phyloP scores from a whole-genome alignment of 176 grass and related monocot genomes.

The Calamus simplicifolius region DNA sequence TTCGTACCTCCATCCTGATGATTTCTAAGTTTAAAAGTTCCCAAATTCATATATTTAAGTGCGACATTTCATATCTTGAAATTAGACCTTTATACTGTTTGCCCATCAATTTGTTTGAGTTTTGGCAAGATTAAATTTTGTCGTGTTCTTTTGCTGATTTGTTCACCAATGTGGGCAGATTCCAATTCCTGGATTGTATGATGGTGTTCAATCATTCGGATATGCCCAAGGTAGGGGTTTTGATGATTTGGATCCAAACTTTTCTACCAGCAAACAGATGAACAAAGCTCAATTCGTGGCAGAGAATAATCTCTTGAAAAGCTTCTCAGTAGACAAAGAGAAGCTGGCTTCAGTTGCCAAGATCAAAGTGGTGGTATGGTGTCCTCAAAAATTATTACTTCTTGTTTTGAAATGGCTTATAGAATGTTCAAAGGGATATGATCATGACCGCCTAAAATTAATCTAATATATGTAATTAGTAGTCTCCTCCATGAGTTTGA shows the following conservation, averaged over 20 bases:
- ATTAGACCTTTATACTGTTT: not conserved
- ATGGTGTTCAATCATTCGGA: constrained; percentile 42
- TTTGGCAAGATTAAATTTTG: not conserved
- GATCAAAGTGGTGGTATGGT: constrained; percentile 99
- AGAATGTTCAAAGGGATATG: too few relatives aligned
- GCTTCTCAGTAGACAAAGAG: constrained; percentile 58
- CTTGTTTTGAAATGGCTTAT: not conserved
- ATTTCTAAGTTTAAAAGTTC: not conserved
- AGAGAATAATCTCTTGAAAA: constrained; percentile 49
- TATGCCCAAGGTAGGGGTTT: constrained; percentile 41
- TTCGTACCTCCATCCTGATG: not conserved
- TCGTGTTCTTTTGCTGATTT: not conserved
- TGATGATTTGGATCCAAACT: constrained; percentile 50
- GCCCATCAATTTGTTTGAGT: not conserved
- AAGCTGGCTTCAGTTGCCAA: constrained; percentile 72
- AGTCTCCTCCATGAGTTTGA: too few relatives aligned
- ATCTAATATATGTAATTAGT: too few relatives aligned
- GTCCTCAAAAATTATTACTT: constrained; percentile 3
- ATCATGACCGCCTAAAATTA: too few relatives aligned
- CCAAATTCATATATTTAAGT: too few relatives aligned
- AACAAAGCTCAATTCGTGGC: constrained; percentile 16
- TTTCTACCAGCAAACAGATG: constrained; percentile 35
- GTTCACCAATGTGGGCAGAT: constrained; percentile 25
- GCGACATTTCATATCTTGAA: too few relatives aligned
- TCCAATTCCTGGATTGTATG: constrained; percentile 58